Conservation (phyloP, 805 yeast species). For the Candida odintsovae region DNA sequence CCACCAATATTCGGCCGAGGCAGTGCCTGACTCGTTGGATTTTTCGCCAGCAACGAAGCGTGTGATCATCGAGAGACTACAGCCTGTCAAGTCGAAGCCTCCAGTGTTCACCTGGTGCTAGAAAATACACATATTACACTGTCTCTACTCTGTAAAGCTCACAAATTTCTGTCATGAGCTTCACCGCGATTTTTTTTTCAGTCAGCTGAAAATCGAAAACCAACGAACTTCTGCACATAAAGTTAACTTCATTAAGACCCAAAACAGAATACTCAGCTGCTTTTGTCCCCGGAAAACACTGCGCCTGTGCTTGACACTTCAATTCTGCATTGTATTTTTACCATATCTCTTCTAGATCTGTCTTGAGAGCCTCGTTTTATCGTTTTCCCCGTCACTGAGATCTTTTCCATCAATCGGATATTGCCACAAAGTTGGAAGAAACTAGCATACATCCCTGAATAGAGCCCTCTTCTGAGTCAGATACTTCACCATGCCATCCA, state of each 20-base stretch:
- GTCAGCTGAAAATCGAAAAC: background rate
- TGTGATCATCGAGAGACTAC: conserved; percentile 57
- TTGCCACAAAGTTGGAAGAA: background rate
- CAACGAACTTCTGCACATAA: too few species aligned
- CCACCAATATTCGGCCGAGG: conserved; percentile 1
- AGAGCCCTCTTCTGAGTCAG: background rate
- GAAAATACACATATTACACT: too few species aligned
- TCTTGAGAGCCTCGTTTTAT: too few species aligned
- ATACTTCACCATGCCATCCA: conserved; percentile 9
- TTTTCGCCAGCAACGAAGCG: conserved; percentile 21
- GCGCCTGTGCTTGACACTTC: background rate
- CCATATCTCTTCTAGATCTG: too few species aligned
- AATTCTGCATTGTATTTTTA: too few species aligned
- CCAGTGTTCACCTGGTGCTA: conserved; percentile 69
- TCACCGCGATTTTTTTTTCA: background rate
- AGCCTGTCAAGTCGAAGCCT: conserved; percentile 46
- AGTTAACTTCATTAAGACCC: too few species aligned
- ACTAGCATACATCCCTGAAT: background rate
- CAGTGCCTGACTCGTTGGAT: conserved; percentile 8
- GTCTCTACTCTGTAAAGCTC: too few species aligned
- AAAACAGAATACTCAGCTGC: too few species aligned
- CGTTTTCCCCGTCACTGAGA: background rate
- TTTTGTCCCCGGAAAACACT: too few species aligned
- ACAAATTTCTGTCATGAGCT: too few species aligned
- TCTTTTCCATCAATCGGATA: background rate